Conservation (phyloP, 345 rosid genomes). For the Eucalyptus cladocalyx region DNA sequence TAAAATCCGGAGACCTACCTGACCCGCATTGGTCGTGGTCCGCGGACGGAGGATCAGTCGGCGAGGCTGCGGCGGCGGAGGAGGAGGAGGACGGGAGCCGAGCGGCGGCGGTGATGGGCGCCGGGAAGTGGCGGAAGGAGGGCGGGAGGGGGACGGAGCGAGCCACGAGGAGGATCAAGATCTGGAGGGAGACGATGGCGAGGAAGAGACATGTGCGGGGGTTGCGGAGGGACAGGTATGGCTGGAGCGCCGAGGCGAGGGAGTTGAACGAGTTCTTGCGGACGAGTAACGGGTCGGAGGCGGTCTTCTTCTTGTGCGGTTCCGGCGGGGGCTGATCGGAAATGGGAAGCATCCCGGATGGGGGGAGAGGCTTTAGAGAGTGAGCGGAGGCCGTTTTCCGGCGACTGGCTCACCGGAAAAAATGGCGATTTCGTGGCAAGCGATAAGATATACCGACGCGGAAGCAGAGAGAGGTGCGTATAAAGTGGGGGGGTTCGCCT, state of each 20-base stretch:
- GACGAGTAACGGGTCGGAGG: conserved; percentile 4
- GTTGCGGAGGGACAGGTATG: conserved; percentile 16
- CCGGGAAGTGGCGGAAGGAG: conserved; percentile 7
- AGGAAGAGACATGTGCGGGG: conserved; percentile 53
- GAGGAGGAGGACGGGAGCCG: neutral
- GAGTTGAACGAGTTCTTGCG: conserved; percentile 35
- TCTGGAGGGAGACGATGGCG: conserved; percentile 44
- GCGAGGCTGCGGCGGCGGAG: neutral
- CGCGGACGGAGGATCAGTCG: neutral
- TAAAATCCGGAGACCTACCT: conserved; percentile 8
- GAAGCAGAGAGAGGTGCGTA: neutral
- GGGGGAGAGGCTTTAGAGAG: neutral
- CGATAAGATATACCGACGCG: neutral
- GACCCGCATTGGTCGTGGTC: conserved; percentile 23
- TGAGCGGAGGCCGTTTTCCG: neutral
- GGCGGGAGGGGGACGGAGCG: conserved; percentile 37
- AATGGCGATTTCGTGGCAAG: neutral
- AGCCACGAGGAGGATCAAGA: conserved; percentile 40
- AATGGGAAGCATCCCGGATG: neutral
- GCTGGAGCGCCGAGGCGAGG: conserved; percentile 12
- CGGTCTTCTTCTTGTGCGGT: neutral
- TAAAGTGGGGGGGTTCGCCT: neutral
- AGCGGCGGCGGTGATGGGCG: neutral
- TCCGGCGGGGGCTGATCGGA: conserved; percentile 11
- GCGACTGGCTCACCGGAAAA: neutral